phyloP scores from a whole-genome alignment of 1,139 yeast genomes.

The Candida buenavistaensis region DNA sequence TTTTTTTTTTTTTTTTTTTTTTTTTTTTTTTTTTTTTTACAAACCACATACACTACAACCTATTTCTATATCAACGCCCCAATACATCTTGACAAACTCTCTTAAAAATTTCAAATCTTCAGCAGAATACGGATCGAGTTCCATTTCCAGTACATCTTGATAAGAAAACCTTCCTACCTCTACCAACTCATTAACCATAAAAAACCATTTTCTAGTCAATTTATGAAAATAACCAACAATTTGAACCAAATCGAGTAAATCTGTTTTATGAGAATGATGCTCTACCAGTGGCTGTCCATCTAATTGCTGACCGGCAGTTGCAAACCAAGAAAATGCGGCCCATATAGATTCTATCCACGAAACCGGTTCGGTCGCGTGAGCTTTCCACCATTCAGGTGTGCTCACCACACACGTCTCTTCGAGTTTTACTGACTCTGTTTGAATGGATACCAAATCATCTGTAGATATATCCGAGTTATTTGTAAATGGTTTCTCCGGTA shows the following conservation, averaged over 20 bases:
- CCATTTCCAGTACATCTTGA: conserved; percentile 68
- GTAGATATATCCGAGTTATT: conserved; percentile 16
- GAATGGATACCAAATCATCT: conserved; percentile 26
- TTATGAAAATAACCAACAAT: conserved; percentile 58
- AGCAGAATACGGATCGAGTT: conserved; percentile 66
- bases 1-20: not conserved
- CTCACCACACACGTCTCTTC: conserved; percentile 3
- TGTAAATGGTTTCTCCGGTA: conserved; percentile 9
- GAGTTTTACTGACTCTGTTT: conserved; percentile 19
- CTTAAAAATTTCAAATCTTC: conserved; percentile 59
- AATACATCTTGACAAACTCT: conserved; percentile 56
- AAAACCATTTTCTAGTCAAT: conserved; percentile 47
- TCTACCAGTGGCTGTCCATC: conserved; percentile 1
- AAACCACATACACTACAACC: conserved; percentile 35
- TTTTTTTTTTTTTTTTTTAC: not conserved
- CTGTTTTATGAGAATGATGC: conserved; percentile 6
- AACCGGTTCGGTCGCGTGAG: conserved; percentile 47
- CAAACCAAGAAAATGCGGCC: conserved; percentile 82
- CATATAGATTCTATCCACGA: conserved; percentile 68
- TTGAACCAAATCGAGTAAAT: conserved; percentile 22
- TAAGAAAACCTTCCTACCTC: conserved; percentile 44
- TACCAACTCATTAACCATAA: conserved; percentile 37
- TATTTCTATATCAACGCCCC: conserved; percentile 38
- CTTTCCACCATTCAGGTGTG: conserved; percentile 45
- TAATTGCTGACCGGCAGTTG: conserved; percentile 66